Evolutionary conservation across 495 filamentous ascomycete genomes (phyloP).

Genomic region (Aspergillus avenaceus): DNA sequence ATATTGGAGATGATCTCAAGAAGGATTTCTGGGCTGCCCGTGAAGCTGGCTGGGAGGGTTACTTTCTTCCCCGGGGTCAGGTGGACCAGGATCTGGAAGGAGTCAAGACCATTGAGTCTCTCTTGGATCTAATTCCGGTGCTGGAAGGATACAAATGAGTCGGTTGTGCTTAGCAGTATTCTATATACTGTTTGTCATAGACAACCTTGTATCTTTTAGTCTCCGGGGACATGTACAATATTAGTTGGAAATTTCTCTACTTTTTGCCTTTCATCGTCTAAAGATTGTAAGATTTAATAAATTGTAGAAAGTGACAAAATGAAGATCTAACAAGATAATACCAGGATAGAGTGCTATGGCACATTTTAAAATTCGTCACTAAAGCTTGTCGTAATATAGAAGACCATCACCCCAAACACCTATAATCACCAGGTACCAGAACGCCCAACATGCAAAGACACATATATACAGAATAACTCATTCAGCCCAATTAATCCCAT

Average conservation of each 20-base stretch:
- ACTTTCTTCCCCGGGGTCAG: slow-evolving; percentile 42
- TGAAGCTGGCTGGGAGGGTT: slow-evolving; percentile 60
- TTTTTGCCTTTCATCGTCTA: too few species aligned
- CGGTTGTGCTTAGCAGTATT: not conserved
- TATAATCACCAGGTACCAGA: not conserved
- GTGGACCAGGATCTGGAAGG: slow-evolving; percentile 7
- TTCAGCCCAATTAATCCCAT: slow-evolving; percentile 30
- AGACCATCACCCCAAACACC: not conserved
- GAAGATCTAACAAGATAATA: too few species aligned
- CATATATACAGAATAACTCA: not conserved
- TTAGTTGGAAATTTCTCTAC: too few species aligned
- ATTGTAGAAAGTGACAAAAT: too few species aligned
- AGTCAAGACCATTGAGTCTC: slow-evolving; percentile 20
- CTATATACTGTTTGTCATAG: too few species aligned
- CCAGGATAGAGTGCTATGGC: too few species aligned
- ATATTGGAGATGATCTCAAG: slow-evolving; percentile 63
- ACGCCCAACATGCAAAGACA: not conserved
- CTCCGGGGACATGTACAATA: too few species aligned
- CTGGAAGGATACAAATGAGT: not conserved
- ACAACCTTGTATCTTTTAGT: too few species aligned
- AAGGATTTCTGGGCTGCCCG: slow-evolving; percentile 61
- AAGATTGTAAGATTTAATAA: too few species aligned
- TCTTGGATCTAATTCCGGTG: slow-evolving; percentile 24
- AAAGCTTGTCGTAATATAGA: too few species aligned
- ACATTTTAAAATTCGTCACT: too few species aligned